Evolutionary conservation across 139 green algal species (phyloP).

Genomic region (Pseudopediastrum boryanum): DNA sequence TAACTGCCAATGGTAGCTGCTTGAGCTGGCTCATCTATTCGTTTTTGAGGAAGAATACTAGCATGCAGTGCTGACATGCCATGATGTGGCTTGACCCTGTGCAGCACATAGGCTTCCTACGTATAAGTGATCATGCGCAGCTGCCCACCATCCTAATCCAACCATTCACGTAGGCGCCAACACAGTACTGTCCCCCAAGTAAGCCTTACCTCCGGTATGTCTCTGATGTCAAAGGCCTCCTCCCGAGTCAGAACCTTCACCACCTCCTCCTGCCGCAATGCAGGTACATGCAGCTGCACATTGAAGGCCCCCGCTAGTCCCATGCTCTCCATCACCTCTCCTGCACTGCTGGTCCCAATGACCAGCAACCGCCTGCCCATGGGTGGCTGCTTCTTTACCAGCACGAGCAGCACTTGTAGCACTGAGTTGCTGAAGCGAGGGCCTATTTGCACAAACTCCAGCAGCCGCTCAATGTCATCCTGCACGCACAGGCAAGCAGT

Average conservation of each 20-base stretch:
- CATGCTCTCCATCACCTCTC: slow-evolving; percentile 83
- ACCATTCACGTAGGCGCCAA: too few species aligned
- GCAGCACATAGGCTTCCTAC: too few species aligned
- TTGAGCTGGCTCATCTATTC: too few species aligned
- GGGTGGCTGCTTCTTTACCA: slow-evolving; percentile 94
- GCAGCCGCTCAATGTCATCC: slow-evolving; percentile 97
- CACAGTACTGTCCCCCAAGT: too few species aligned
- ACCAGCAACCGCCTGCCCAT: slow-evolving; percentile 87
- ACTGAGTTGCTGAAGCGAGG: slow-evolving; percentile 96
- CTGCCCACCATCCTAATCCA: too few species aligned
- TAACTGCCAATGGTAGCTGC: too few species aligned
- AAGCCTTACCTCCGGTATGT: slow-evolving; percentile 8
- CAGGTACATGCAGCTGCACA: slow-evolving; percentile 86
- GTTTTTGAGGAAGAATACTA: too few species aligned
- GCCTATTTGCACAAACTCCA: slow-evolving; percentile 98
- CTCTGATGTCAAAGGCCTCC: slow-evolving; percentile 60
- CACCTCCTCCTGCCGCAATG: slow-evolving; percentile 74
- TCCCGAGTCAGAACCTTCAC: slow-evolving; percentile 72
- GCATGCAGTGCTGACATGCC: too few species aligned
- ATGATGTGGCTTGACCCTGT: too few species aligned
- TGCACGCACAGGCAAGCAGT: slow-evolving; percentile 39
- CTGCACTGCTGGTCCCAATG: slow-evolving; percentile 65
- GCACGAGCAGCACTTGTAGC: slow-evolving; percentile 92
- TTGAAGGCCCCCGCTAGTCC: slow-evolving; percentile 84
- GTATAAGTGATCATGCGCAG: too few species aligned